Percentiles rank a stretch among this genome's conserved stretches.
These are phyloP conservation scores for Metschnikowia santaceciliae DNA, from an alignment of 805 yeast species.

Conservation along the genomic window DNA sequence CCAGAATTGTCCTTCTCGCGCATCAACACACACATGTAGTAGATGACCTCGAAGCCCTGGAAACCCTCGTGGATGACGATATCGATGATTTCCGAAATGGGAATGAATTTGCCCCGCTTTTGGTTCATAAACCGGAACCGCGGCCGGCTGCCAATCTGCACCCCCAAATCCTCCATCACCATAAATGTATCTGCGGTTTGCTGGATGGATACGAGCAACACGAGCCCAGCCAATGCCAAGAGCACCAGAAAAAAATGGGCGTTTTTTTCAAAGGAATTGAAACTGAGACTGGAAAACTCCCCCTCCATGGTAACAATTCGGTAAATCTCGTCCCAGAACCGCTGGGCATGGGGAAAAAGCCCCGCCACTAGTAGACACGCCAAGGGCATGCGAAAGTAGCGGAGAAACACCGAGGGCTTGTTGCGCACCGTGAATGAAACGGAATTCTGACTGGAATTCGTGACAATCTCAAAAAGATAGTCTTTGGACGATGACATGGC, in stretches of 20 bases:
- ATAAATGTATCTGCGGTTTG: constrained; percentile 41
- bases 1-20: constrained; percentile 22
- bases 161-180: constrained; percentile 44
- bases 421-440: constrained; percentile 16
- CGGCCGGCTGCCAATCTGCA: constrained; percentile 37
- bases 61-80: constrained; percentile 75
- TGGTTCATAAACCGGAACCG: constrained; percentile 13
- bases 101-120: constrained; percentile 46
- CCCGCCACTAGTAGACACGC: constrained; percentile 11
- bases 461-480: constrained; percentile 24
- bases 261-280: not conserved
- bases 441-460: constrained; percentile 15
- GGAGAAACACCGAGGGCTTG: constrained; percentile 12
- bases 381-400: constrained; percentile 16
- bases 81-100: constrained; percentile 55
- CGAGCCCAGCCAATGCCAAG: constrained; percentile 3
- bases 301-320: not conserved
- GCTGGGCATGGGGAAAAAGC: not conserved
- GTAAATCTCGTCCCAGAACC: not conserved
- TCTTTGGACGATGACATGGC: constrained; percentile 30
- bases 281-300: not conserved
- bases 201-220: constrained; percentile 24
- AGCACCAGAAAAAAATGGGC: constrained; percentile 1
- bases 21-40: constrained; percentile 58
- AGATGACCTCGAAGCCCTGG: constrained; percentile 57